These are phyloP conservation scores for Amaranthus tricolor DNA, from an alignment of 179 eudicot species.

Conservation along the genomic window DNA sequence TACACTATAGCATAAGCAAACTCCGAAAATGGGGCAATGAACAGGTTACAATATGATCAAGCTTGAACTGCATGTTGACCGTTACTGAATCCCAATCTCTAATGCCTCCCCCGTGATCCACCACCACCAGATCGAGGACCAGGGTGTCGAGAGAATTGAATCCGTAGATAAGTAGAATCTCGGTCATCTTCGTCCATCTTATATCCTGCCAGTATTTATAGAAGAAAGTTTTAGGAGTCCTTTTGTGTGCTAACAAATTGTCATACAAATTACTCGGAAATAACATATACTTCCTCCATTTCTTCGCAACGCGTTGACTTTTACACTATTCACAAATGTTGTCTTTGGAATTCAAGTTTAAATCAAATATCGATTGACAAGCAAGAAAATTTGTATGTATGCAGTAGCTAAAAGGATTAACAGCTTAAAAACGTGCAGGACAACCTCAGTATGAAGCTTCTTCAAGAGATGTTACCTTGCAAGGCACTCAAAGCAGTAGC, in stretches of 20 bases:
- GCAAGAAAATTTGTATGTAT: not conserved
- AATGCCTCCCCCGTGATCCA: slow-evolving; percentile 53
- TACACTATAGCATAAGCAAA: not conserved
- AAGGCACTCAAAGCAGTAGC: slow-evolving; percentile 81
- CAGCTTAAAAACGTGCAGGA: not conserved
- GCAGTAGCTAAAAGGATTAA: not conserved
- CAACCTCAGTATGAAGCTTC: not conserved
- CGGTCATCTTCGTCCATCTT: slow-evolving; percentile 70
- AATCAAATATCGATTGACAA: not conserved
- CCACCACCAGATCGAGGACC: slow-evolving; percentile 52
- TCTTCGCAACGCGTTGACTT: not conserved
- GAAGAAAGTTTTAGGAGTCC: not conserved
- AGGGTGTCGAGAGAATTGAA: slow-evolving; percentile 69
- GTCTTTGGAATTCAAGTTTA: not conserved
- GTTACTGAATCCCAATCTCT: slow-evolving; percentile 1
- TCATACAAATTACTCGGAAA: not conserved
- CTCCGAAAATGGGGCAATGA: not conserved
- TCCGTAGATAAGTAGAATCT: slow-evolving; percentile 51
- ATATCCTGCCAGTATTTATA: slow-evolving; percentile 47
- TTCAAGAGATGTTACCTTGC: slow-evolving; percentile 51
- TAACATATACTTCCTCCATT: not conserved
- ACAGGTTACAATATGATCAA: not conserved
- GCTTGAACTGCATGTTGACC: not conserved
- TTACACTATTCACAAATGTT: not conserved
- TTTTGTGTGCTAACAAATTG: not conserved